Conservation (phyloP, 2,329 filamentous ascomycete species). For the Sporothrix pseudoabietina region DNA sequence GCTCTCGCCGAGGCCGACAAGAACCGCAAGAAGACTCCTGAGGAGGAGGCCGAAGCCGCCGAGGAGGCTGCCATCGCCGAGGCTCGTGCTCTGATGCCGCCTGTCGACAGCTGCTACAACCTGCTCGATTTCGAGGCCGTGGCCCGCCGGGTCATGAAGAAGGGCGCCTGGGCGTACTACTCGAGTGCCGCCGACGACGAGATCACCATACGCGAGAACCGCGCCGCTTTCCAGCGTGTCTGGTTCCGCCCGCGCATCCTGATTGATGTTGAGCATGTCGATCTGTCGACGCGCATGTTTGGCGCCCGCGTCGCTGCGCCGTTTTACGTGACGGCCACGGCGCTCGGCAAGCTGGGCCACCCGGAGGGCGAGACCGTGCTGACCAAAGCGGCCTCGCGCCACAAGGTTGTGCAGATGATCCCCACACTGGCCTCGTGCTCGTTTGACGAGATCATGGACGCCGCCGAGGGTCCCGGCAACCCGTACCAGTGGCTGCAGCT, state of each 20-base stretch:
- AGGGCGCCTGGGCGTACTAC: constrained; percentile 96
- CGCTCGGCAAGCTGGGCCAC: constrained; percentile 90
- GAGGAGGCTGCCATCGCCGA: constrained; percentile 65
- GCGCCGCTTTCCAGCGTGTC: constrained; percentile 93
- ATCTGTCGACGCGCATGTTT: constrained; percentile 90
- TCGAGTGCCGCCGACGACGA: constrained; percentile 90
- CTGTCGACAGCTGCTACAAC: constrained; percentile 87
- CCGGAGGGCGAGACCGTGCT: constrained; percentile 92
- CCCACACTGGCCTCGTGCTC: constrained; percentile 95
- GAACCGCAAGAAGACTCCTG: constrained; percentile 38
- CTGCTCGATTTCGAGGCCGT: constrained; percentile 95
- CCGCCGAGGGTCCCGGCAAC: constrained; percentile 69
- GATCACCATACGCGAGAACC: constrained; percentile 93
- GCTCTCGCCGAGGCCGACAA: constrained; percentile 66
- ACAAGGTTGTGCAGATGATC: constrained; percentile 97
- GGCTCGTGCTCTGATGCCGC: constrained; percentile 73
- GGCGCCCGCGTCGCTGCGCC: constrained; percentile 81
- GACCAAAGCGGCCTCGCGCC: constrained; percentile 78
- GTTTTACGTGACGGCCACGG: constrained; percentile 96
- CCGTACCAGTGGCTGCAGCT: constrained; percentile 90
- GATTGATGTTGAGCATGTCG: constrained; percentile 84
- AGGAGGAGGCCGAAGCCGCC: constrained; percentile 66
- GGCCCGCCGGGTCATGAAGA: constrained; percentile 89
- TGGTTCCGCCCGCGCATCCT: constrained; percentile 92
- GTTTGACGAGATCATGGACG: constrained; percentile 96